phyloP scores from a whole-genome alignment of 495 filamentous ascomycete species.

The Xylaria bambusicola region DNA sequence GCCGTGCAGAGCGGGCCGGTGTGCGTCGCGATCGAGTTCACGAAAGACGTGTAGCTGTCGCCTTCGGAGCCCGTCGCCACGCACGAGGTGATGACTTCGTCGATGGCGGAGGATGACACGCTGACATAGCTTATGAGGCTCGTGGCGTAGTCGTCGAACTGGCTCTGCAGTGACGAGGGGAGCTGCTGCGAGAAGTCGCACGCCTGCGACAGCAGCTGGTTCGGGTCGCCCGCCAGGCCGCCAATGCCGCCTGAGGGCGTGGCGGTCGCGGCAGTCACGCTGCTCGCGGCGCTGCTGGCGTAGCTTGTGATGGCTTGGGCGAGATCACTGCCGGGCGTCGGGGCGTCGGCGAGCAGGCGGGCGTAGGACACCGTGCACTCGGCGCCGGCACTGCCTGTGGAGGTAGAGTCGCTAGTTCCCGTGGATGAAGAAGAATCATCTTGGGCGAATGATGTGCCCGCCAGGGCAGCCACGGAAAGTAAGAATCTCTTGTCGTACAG shows the following conservation, averaged over 20 bases:
- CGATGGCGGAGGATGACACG: slow-evolving; percentile 14
- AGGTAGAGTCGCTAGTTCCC: not conserved
- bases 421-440: not conserved
- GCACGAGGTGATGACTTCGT: slow-evolving; percentile 21
- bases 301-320: slow-evolving; percentile 15
- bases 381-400: not conserved
- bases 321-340: slow-evolving; percentile 15
- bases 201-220: slow-evolving; percentile 1
- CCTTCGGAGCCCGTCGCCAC: slow-evolving; percentile 10
- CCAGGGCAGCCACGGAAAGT: slow-evolving; percentile 3
- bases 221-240: slow-evolving; percentile 6
- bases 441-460: slow-evolving; percentile 5
- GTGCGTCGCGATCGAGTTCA: slow-evolving; percentile 8
- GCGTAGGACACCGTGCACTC: slow-evolving; percentile 12
- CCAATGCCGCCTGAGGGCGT: not conserved
- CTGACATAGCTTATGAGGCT: slow-evolving; percentile 19
- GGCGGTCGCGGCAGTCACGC: no score
- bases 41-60: slow-evolving; percentile 1
- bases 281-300: not conserved
- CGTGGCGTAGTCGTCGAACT: slow-evolving; percentile 21
- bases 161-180: slow-evolving; percentile 18
- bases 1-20: slow-evolving; percentile 8
- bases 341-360: slow-evolving; percentile 8
- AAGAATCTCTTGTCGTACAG: slow-evolving; percentile 14
- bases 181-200: slow-evolving; percentile 18